A percentile compares a stretch with the other conserved stretches of the same genome.
Conservation (phyloP, 805 yeast species). For the Nakazawaea laoshanensis region DNA sequence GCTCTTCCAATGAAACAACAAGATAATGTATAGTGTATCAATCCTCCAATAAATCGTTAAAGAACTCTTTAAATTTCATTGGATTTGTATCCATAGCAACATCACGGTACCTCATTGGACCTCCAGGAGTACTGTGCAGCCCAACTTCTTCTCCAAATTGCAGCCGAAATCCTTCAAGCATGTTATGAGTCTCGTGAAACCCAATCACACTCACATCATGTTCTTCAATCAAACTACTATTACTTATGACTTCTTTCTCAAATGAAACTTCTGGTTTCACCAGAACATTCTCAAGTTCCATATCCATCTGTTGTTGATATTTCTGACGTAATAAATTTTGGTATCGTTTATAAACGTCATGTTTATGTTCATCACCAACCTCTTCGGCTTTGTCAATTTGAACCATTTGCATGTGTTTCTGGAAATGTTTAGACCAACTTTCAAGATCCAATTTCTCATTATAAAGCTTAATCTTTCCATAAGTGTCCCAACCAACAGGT, state of each 20-base stretch:
- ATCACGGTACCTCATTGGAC: neutral
- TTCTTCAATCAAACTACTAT: constrained; percentile 9
- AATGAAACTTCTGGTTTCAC: neutral
- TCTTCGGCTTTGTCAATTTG: neutral
- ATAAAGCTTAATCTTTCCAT: constrained; percentile 36
- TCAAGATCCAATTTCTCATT: constrained; percentile 24
- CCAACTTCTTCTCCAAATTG: constrained; percentile 12
- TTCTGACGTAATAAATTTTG: constrained; percentile 10
- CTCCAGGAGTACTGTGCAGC: constrained; percentile 6
- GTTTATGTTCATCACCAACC: neutral
- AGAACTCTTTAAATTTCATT: constrained; percentile 5
- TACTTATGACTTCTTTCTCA: neutral
- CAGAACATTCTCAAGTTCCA: constrained; percentile 6
- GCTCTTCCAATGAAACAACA: constrained; percentile 13
- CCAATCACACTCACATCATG: constrained; percentile 11
- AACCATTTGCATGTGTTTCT: constrained; percentile 13
- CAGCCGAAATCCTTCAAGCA: constrained; percentile 13
- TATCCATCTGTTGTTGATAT: constrained; percentile 8
- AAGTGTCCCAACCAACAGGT: constrained; percentile 44
- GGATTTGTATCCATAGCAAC: neutral
- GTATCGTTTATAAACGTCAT: constrained; percentile 9
- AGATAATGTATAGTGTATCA: neutral
- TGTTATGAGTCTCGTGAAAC: constrained; percentile 20
- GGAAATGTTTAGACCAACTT: constrained; percentile 21
- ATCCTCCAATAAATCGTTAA: constrained; percentile 1